Evolutionary conservation across 2,329 filamentous ascomycete species (phyloP).

Genomic region (Microsporum audouinii): DNA sequence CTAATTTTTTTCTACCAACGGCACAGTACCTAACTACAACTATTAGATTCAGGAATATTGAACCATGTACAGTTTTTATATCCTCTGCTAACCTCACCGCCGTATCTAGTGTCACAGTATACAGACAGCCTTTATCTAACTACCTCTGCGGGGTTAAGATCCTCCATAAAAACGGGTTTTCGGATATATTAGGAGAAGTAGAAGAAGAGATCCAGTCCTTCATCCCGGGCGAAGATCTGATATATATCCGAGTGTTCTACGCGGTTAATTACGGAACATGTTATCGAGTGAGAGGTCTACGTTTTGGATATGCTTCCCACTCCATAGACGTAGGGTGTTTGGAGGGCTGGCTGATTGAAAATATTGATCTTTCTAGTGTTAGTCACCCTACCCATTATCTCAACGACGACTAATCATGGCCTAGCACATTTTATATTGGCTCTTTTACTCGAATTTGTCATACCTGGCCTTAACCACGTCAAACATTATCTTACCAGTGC

Average conservation of each 20-base stretch:
- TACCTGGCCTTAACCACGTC: background rate
- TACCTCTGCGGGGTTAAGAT: background rate
- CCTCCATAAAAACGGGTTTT: background rate
- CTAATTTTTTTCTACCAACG: background rate
- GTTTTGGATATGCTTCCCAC: background rate
- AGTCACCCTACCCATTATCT: background rate
- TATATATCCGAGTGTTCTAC: slow-evolving; percentile 1
- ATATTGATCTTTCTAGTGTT: background rate
- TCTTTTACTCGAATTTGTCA: background rate
- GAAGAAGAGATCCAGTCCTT: background rate
- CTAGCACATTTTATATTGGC: background rate
- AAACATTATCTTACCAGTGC: too few species aligned
- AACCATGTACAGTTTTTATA: background rate
- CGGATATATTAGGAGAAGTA: slow-evolving; percentile 1
- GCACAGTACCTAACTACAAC: background rate
- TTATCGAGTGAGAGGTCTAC: slow-evolving; percentile 1
- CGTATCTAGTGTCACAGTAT: background rate
- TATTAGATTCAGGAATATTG: background rate
- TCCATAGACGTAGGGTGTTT: background rate
- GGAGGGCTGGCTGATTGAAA: background rate
- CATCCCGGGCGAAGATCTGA: background rate
- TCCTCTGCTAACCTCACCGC: background rate
- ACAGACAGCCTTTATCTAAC: background rate
- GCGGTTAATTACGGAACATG: background rate
- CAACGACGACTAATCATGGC: background rate